phyloP scores from a whole-genome alignment of 257 asterid species.

The Craterostigma plantagineum region DNA sequence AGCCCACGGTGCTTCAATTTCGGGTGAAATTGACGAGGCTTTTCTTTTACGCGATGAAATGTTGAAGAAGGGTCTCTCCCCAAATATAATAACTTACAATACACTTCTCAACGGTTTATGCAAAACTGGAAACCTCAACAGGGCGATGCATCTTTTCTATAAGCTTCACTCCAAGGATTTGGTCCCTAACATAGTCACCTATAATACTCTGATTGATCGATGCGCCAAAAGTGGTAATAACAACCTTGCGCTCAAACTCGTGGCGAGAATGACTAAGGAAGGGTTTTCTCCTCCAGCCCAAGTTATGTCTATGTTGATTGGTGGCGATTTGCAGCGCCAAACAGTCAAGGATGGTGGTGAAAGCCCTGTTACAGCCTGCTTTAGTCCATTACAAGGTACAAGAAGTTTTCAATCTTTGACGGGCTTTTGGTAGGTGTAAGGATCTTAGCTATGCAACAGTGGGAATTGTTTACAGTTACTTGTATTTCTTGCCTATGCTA shows the following conservation, averaged over 20 bases:
- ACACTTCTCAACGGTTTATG: constrained; percentile 72
- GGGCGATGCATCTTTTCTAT: constrained; percentile 60
- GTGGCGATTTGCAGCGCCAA: too few species aligned
- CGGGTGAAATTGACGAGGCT: constrained; percentile 65
- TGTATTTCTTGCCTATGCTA: too few species aligned
- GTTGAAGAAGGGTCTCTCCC: constrained; percentile 53
- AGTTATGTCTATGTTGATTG: too few species aligned
- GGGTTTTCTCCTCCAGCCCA: constrained; percentile 35
- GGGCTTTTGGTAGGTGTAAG: too few species aligned
- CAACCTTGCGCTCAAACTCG: constrained; percentile 34
- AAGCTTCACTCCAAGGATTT: constrained; percentile 54
- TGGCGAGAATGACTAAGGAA: constrained; percentile 48
- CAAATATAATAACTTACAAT: constrained; percentile 65
- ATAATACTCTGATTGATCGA: constrained; percentile 58
- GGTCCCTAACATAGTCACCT: constrained; percentile 48
- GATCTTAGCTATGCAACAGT: too few species aligned
- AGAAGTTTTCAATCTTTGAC: too few species aligned
- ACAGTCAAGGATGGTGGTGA: too few species aligned
- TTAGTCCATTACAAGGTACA: too few species aligned
- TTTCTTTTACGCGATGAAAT: constrained; percentile 74
- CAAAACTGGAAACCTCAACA: constrained; percentile 54
- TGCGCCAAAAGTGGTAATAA: constrained; percentile 42
- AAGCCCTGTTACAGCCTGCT: too few species aligned
- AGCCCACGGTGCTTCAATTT: constrained; percentile 40
- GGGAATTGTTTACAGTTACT: too few species aligned